Conservation (phyloP, 225 moss, liverwort and hornwort genomes). For the Asterella californica region DNA sequence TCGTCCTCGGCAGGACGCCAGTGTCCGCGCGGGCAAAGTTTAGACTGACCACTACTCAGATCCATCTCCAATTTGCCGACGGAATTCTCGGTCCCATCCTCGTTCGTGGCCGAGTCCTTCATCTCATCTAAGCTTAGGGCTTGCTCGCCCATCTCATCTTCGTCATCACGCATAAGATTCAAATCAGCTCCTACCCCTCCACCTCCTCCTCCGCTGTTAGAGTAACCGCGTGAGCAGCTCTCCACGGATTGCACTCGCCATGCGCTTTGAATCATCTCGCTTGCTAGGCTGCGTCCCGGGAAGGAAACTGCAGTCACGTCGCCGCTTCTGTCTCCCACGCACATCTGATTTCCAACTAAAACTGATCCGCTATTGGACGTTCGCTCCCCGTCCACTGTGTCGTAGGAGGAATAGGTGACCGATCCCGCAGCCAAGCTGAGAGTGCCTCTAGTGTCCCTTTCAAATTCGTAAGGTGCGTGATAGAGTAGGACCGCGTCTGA, state of each 20-base stretch:
- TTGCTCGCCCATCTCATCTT: conserved; percentile 51
- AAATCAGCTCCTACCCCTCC: conserved; percentile 16
- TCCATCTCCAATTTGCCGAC: conserved; percentile 53
- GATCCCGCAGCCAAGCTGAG: conserved; percentile 11
- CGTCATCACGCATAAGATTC: conserved; percentile 7
- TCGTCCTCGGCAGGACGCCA: conserved; percentile 97
- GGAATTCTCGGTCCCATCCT: conserved; percentile 61
- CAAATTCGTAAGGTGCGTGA: background rate
- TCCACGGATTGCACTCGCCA: conserved; percentile 57
- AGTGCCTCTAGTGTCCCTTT: background rate
- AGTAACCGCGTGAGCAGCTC: conserved; percentile 45
- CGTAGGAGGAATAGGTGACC: conserved; percentile 14
- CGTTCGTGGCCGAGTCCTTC: conserved; percentile 64
- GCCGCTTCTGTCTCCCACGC: conserved; percentile 30
- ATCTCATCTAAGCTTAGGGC: conserved; percentile 57
- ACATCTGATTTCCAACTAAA: conserved; percentile 39
- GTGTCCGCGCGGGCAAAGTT: conserved; percentile 93
- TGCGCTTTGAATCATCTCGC: conserved; percentile 37
- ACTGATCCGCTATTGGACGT: conserved; percentile 27
- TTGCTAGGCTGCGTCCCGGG: conserved; percentile 40
- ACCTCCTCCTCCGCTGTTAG: conserved; percentile 19
- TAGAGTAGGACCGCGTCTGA: background rate
- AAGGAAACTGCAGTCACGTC: conserved; percentile 46
- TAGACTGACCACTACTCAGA: conserved; percentile 65
- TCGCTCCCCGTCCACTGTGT: conserved; percentile 32